phyloP scores from a whole-genome alignment of 306 rosid genomes.

The Fagus crenata region DNA sequence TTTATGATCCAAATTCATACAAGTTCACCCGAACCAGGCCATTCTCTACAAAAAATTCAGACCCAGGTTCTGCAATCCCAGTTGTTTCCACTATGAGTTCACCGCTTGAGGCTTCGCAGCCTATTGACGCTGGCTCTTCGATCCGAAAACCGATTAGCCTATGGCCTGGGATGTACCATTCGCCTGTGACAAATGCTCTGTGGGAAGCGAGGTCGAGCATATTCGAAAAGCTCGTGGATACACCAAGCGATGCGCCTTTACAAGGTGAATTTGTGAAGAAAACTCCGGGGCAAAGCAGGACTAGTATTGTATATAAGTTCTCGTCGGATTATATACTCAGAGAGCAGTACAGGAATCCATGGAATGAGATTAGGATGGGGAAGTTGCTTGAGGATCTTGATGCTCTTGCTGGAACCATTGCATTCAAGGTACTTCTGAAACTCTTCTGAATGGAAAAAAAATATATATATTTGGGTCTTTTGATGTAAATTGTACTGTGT shows the following conservation, averaged over 20 bases:
- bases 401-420: constrained; percentile 88
- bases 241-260: not conserved
- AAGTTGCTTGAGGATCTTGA: constrained; percentile 83
- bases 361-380: constrained; percentile 78
- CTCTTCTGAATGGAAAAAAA: not conserved
- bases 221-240: constrained; percentile 31
- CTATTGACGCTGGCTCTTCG: constrained; percentile 68
- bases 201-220: constrained; percentile 83
- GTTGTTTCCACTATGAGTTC: constrained; percentile 11
- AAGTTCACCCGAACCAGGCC: not conserved
- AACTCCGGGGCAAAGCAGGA: constrained; percentile 61
- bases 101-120: constrained; percentile 8
- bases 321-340: constrained; percentile 66
- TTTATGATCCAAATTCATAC: not conserved
- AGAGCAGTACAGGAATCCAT: constrained; percentile 82
- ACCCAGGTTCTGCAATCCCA: constrained; percentile 7
- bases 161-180: constrained; percentile 77
- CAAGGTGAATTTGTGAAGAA: constrained; percentile 31
- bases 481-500: not conserved
- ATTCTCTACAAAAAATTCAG: not conserved
- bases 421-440: constrained; percentile 54
- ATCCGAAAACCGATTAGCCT: constrained; percentile 61
- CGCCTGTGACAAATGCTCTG: constrained; percentile 79
- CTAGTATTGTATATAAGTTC: constrained; percentile 60
- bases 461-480: not conserved